Evolutionary conservation across 2,329 filamentous ascomycete genomes (phyloP).

Genomic region (Xylariales sp.): DNA sequence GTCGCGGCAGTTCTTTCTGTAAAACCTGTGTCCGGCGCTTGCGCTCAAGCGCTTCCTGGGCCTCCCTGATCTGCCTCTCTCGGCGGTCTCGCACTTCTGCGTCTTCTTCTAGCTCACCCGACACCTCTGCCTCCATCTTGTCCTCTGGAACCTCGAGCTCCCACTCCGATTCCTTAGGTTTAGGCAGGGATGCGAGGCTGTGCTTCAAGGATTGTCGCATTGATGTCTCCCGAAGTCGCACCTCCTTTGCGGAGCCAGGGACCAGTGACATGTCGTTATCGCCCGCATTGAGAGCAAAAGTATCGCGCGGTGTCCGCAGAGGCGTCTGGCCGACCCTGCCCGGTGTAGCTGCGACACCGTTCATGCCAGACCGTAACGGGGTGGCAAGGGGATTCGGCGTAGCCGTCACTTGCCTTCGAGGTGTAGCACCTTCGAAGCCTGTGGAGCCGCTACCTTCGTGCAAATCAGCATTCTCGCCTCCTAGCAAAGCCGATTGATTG

Average conservation of each 20-base stretch:
- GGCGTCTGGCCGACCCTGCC: constrained; percentile 73
- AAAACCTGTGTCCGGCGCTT: constrained; percentile 86
- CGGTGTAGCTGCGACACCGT: constrained; percentile 65
- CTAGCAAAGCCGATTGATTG: constrained; percentile 88
- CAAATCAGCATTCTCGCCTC: constrained; percentile 89
- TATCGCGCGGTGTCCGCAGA: constrained; percentile 83
- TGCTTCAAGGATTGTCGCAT: constrained; percentile 64
- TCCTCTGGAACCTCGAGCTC: constrained; percentile 91
- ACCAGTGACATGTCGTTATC: constrained; percentile 62
- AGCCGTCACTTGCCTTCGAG: constrained; percentile 74
- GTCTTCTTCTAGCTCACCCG: constrained; percentile 53
- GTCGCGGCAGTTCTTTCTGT: constrained; percentile 77
- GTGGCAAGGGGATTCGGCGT: constrained; percentile 96
- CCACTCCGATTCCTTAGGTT: constrained; percentile 90
- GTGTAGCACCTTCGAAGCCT: constrained; percentile 80
- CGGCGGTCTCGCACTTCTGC: constrained; percentile 73
- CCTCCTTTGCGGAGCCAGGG: constrained; percentile 71
- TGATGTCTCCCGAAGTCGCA: constrained; percentile 66
- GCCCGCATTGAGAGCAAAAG: constrained; percentile 74
- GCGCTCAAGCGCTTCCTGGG: constrained; percentile 72
- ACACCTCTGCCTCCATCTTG: constrained; percentile 51
- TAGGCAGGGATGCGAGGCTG: constrained; percentile 78
- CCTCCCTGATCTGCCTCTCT: constrained; percentile 69
- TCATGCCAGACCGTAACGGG: constrained; percentile 63
- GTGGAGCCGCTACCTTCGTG: constrained; percentile 78